Base-by-base conservation (phyloP, 2,329 filamentous ascomycete species). In the Aspergillus japonicus region DNA sequence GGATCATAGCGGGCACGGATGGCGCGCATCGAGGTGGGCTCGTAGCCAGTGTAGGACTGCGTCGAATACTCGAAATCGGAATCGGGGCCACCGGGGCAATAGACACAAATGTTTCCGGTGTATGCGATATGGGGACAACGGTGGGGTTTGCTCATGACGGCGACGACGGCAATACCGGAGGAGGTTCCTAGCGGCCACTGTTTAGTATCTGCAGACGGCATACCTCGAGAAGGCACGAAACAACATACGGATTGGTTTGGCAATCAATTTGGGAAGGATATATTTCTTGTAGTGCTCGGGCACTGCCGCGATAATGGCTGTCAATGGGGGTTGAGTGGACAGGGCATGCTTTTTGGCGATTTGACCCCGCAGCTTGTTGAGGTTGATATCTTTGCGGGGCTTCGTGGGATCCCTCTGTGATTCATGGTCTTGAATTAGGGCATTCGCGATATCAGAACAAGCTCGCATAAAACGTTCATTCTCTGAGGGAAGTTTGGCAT, bases 261-360 rank as follows among this genome's bases (percentile, higher is more conserved):
- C 95, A 68, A 99, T 92, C 63, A 99, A 82, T 78, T 96, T 96
- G 21, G 93, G 95, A 63, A 98, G 79, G 62, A 99, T 97, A 71
- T 98, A 98, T 80, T 98, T 99, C 82, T 98, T 99, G 81, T 98
- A 97, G 75, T 98, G 93, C 75, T 99, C 95, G n/a, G 96, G 96
- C 39, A 99, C 94, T 10, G 95, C 95, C 57, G 95, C 92, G 72
- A 99, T 98, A 72, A 99, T 99, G 61, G 95, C 94, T 8, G 94
- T 98, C 65, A 99, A 81, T 26, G 96, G 92, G 33, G 95, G 95
- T 68, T 96, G 91, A 62, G 87, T 92, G 75, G 87, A 89, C 62
- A 99, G 82, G 74, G 88, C 90, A 80, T 98, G 92, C 80, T 97
- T 98, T 80, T 95, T 96, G 50, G 95, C 86, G 63, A 96, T 87